Evolutionary conservation across 176 grass and related monocot genomes (phyloP).

Genomic region (Sorghum bicolor): Sorghum_bicolor_NCBIv3 NC_012871.2:59662501-59663000

Average conservation of each 20-base stretch:
- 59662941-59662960: too few species aligned
- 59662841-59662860: neutral
- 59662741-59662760: neutral
- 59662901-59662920: too few species aligned
- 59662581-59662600: neutral
- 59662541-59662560: neutral
- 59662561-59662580: neutral
- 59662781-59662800: neutral
- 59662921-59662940: too few species aligned
- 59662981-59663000: too few species aligned
- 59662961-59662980: too few species aligned
- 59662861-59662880: too few species aligned
- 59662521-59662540: conserved; percentile 3
- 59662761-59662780: neutral
- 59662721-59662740: neutral
- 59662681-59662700: neutral
- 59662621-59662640: neutral
- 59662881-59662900: neutral
- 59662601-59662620: neutral
- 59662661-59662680: neutral
- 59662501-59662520: too few species aligned
- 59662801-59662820: neutral
- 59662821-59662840: too few species aligned
- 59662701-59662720: neutral
- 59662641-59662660: neutral